A percentile compares a stretch with the other conserved stretches of the same genome.
These are phyloP conservation scores for Fusarium sp. DNA, from an alignment of 2,329 filamentous ascomycete genomes.

Conservation along the genomic window DNA sequence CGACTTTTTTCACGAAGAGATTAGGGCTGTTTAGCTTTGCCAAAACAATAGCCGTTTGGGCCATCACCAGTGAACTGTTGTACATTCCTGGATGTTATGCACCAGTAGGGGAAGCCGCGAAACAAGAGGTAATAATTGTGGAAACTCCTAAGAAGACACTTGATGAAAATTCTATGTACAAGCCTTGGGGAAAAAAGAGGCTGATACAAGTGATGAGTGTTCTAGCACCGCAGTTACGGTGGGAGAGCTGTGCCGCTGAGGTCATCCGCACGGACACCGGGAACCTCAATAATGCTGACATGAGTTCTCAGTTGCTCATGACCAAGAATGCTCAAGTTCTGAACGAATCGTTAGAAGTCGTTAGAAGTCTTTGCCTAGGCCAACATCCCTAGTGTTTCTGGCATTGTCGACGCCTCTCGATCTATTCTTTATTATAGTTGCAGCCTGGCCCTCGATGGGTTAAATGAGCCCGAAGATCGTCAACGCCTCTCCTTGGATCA, in stretches of 20 bases:
- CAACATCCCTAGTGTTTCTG: not conserved
- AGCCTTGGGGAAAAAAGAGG: no score
- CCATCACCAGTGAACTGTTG: not conserved
- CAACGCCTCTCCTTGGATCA: not conserved
- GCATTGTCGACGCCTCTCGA: not conserved
- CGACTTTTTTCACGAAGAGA: no score
- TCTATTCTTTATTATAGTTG: no score
- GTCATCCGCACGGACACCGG: not conserved
- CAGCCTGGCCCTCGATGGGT: no score
- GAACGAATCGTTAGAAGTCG: not conserved
- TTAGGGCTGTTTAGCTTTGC: not conserved
- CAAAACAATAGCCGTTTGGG: not conserved
- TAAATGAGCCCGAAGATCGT: not conserved
- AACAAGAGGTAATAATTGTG: not conserved
- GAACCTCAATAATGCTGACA: not conserved
- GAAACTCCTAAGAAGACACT: not conserved
- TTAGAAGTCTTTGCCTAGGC: not conserved
- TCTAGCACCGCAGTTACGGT: no score
- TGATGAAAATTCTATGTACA: not conserved
- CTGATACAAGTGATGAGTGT: no score
- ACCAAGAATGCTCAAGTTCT: not conserved
- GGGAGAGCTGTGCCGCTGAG: no score
- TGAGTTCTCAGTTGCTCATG: not conserved
- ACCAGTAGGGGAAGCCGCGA: not conserved
- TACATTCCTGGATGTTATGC: not conserved